Conservation (phyloP, 2,329 filamentous ascomycete species). For the Diaporthe sp. region DNA sequence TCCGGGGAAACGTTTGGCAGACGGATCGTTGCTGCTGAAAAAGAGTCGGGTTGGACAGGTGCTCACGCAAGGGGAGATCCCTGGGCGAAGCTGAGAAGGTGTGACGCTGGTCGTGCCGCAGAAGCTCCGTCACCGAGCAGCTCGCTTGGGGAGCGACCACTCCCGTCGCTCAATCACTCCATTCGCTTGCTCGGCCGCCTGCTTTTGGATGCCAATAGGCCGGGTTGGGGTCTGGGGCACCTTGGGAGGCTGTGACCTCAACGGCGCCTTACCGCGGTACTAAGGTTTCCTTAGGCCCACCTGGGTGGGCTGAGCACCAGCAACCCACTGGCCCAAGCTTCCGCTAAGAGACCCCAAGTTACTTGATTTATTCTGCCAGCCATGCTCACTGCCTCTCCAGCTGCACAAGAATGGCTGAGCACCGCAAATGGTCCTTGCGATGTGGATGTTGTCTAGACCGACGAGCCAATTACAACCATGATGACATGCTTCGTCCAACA, state of each 20-base stretch:
- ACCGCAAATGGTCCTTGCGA: neutral
- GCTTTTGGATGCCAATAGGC: conserved; percentile 11
- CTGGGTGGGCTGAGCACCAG: neutral
- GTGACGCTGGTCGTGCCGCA: conserved; percentile 23
- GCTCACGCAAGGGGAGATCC: conserved; percentile 29
- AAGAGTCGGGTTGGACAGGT: conserved; percentile 9
- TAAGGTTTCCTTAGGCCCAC: conserved; percentile 22
- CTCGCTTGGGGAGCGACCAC: conserved; percentile 29
- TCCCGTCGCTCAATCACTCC: conserved; percentile 4
- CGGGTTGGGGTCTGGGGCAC: conserved; percentile 7
- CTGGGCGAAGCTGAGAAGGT: conserved; percentile 32
- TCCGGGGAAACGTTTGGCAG: conserved; percentile 3
- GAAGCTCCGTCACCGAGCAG: conserved; percentile 32
- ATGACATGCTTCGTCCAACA: neutral
- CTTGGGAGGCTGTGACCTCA: neutral
- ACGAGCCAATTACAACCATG: neutral
- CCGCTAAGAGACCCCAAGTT: neutral
- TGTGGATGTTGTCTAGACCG: neutral
- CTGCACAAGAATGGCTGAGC: neutral
- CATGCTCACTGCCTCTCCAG: neutral
- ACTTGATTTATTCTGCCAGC: neutral
- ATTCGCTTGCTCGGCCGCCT: neutral
- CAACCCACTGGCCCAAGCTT: conserved; percentile 1
- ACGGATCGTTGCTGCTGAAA: conserved; percentile 23
- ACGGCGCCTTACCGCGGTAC: neutral